These are phyloP conservation scores for Tetrapisispora fleetii DNA, from an alignment of 805 yeast genomes.

Conservation along the genomic window DNA sequence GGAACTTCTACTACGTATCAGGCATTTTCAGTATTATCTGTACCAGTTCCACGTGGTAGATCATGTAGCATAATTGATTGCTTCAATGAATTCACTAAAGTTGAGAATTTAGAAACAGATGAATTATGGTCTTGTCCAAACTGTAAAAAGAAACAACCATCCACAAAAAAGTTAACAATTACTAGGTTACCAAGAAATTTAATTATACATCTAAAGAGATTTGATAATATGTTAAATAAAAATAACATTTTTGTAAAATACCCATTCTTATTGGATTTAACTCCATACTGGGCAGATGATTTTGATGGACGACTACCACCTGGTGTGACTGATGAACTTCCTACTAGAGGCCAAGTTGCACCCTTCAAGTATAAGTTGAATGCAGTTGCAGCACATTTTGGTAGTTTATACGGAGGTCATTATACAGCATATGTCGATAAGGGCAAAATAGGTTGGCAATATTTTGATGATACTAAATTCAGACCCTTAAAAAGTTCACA, in stretches of 20 bases:
- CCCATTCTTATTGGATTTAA: conserved; percentile 58
- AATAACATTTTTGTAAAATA: conserved; percentile 57
- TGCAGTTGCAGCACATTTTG: conserved; percentile 79
- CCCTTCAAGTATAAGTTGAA: conserved; percentile 71
- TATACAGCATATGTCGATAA: conserved; percentile 75
- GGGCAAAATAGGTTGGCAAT: conserved; percentile 60
- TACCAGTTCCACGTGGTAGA: conserved; percentile 59
- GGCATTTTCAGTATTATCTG: conserved; percentile 67
- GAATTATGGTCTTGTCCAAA: conserved; percentile 79
- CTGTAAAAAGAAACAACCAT: conserved; percentile 54
- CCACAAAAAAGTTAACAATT: conserved; percentile 62
- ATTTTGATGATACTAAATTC: conserved; percentile 73
- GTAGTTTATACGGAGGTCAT: conserved; percentile 78
- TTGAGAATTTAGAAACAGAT: conserved; percentile 67
- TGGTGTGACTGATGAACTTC: conserved; percentile 31
- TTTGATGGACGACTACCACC: conserved; percentile 25
- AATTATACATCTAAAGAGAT: conserved; percentile 77
- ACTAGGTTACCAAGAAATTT: conserved; percentile 72
- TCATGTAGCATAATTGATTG: conserved; percentile 47
- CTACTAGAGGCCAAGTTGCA: conserved; percentile 68
- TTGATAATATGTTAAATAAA: conserved; percentile 41
- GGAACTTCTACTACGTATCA: conserved; percentile 81
- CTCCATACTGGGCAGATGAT: conserved; percentile 52
- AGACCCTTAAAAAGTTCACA: conserved; percentile 38
- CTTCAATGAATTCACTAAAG: conserved; percentile 65